These are phyloP conservation scores for Beauveria brongniartii DNA, from an alignment of 2,329 filamentous ascomycete genomes.

Conservation along the genomic window DNA sequence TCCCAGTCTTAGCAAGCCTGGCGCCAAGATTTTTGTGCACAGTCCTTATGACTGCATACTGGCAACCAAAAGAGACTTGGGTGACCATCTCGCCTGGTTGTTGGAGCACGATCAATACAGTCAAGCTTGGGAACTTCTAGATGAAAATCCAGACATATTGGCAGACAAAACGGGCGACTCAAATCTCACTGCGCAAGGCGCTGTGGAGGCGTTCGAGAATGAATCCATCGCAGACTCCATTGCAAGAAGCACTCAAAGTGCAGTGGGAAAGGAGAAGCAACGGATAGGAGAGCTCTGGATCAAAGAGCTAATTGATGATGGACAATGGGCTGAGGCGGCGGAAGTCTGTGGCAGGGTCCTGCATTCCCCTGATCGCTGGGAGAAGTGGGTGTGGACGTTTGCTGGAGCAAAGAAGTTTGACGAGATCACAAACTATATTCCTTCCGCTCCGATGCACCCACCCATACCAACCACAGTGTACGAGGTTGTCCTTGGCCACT, in stretches of 20 bases:
- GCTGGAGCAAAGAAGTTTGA: conserved; percentile 79
- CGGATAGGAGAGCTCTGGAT: conserved; percentile 92
- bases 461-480: conserved; percentile 77
- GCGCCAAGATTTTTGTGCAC: conserved; percentile 79
- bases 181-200: conserved; percentile 21
- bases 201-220: conserved; percentile 70
- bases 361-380: conserved; percentile 73
- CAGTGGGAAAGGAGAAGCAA: conserved; percentile 77
- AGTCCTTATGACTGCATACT: conserved; percentile 96
- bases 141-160: conserved; percentile 75
- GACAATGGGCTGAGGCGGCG: conserved; percentile 71
- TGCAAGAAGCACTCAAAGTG: conserved; percentile 50
- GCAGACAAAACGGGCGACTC: conserved; percentile 30
- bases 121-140: conserved; percentile 80
- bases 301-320: conserved; percentile 67
- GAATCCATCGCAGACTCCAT: conserved; percentile 46
- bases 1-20: conserved; percentile 46
- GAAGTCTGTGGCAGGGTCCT: conserved; percentile 77
- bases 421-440: conserved; percentile 80
- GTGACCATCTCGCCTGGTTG: conserved; percentile 81
- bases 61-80: conserved; percentile 76
- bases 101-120: conserved; percentile 73
- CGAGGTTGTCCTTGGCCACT: conserved; percentile 82
- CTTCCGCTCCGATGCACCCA: conserved; percentile 66
- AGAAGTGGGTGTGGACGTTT: conserved; percentile 93